Evolutionary conservation across 805 yeast genomes (phyloP).

Genomic region (Candida golubevii): DNA sequence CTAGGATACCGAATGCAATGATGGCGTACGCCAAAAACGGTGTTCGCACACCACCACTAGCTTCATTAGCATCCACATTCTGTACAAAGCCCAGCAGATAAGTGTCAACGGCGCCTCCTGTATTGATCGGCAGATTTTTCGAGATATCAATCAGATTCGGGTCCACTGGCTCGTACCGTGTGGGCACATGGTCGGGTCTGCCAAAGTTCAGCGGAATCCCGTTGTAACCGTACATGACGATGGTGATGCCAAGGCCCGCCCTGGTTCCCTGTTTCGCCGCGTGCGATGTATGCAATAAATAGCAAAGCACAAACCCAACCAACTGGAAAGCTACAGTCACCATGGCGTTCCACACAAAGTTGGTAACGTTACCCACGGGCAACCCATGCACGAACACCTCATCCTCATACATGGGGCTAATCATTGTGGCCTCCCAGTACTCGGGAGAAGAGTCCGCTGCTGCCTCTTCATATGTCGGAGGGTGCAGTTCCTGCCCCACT

Average conservation of each 20-base stretch:
- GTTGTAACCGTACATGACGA: conserved; percentile 58
- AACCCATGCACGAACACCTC: conserved; percentile 92
- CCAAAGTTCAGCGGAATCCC: conserved; percentile 40
- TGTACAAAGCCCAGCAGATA: conserved; percentile 27
- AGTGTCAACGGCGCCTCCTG: conserved; percentile 25
- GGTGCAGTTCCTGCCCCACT: conserved; percentile 48
- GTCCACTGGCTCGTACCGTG: conserved; percentile 29
- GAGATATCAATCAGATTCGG: conserved; percentile 33
- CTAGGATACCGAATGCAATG: conserved; percentile 62
- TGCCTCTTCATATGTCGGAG: conserved; percentile 92
- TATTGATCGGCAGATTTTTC: conserved; percentile 22
- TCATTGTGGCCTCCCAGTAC: conserved; percentile 88
- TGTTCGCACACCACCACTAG: conserved; percentile 4
- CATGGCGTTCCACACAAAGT: conserved; percentile 83
- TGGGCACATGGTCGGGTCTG: conserved; percentile 31
- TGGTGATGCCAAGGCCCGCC: conserved; percentile 84
- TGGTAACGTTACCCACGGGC: conserved; percentile 91
- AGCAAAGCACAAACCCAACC: conserved; percentile 88
- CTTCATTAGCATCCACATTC: conserved; percentile 25
- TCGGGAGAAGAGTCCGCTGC: conserved; percentile 93
- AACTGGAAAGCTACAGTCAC: conserved; percentile 91
- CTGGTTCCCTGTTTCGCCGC: conserved; percentile 95
- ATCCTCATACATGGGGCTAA: conserved; percentile 76
- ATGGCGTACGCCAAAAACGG: conserved; percentile 60
- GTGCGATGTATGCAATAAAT: conserved; percentile 89